Evolutionary conservation across 805 yeast species (phyloP).

Genomic region (Zygosaccharomyces pseudorouxii): DNA sequence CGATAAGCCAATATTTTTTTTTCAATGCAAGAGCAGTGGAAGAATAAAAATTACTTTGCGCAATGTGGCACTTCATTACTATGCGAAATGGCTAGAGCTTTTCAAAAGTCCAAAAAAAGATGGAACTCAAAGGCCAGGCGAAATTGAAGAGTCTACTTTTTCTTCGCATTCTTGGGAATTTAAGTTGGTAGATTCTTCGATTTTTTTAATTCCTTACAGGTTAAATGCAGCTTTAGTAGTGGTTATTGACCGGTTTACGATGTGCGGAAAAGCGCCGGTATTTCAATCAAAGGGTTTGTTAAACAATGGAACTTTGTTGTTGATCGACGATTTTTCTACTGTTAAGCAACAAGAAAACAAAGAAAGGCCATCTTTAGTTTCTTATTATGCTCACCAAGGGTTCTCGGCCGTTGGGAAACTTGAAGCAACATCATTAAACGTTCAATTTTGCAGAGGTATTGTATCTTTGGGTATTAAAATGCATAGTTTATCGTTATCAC

Average conservation of each 20-base stretch:
- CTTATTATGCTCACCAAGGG: constrained; percentile 26
- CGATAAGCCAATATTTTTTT: constrained; percentile 39
- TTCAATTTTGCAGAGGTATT: constrained; percentile 22
- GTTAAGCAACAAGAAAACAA: constrained; percentile 25
- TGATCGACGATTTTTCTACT: constrained; percentile 58
- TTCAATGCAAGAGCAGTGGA: constrained; percentile 36
- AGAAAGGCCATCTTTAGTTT: constrained; percentile 10
- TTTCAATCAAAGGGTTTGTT: constrained; percentile 42
- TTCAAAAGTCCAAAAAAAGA: constrained; percentile 3
- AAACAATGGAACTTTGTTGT: constrained; percentile 45
- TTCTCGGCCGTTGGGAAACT: constrained; percentile 26
- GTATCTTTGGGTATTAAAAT: constrained; percentile 45
- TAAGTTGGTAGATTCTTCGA: constrained; percentile 45
- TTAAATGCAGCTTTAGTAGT: constrained; percentile 52
- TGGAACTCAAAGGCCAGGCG: not conserved
- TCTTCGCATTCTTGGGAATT: constrained; percentile 18
- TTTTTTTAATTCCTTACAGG: constrained; percentile 63
- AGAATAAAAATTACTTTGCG: constrained; percentile 42
- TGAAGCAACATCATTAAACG: constrained; percentile 8
- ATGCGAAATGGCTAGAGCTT: constrained; percentile 51
- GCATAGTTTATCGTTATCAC: constrained; percentile 46
- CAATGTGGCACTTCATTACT: constrained; percentile 50
- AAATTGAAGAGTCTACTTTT: not conserved
- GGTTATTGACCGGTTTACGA: constrained; percentile 50
- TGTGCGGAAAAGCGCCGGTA: constrained; percentile 37